A percentile compares a stretch with the other conserved stretches of the same genome.
Conservation (phyloP, 208 protist genomes). For the Angomonas ambiguus region DNA sequence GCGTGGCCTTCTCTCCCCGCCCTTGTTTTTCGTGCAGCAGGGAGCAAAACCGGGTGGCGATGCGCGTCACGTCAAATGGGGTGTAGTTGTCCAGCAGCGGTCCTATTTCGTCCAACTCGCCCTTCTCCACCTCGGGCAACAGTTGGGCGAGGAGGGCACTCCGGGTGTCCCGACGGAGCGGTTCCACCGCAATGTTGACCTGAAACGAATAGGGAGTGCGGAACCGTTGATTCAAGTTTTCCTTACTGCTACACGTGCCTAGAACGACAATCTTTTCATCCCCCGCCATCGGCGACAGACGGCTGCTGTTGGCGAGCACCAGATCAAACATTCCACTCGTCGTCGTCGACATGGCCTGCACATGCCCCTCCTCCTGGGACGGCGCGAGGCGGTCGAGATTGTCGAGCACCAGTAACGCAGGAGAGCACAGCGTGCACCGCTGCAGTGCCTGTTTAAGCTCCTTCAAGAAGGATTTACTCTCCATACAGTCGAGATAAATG, state of each 20-base stretch:
- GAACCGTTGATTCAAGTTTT: conserved; percentile 63
- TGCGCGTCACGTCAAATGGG: conserved; percentile 71
- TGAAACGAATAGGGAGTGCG: conserved; percentile 63
- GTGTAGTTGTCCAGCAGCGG: conserved; percentile 87
- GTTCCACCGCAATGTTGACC: conserved; percentile 49
- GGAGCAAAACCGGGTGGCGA: conserved; percentile 43
- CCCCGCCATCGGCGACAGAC: conserved; percentile 15
- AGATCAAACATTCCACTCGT: conserved; percentile 62
- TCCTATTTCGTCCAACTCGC: conserved; percentile 31
- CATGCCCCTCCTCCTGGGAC: conserved; percentile 66
- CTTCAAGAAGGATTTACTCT: conserved; percentile 27
- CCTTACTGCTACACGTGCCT: conserved; percentile 59
- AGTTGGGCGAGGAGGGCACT: conserved; percentile 47
- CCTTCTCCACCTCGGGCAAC: conserved; percentile 29
- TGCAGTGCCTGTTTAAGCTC: conserved; percentile 42
- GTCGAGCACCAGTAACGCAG: conserved; percentile 82
- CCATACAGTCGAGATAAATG: conserved; percentile 58
- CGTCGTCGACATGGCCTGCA: conserved; percentile 45
- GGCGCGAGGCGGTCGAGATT: conserved; percentile 79
- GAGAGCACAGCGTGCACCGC: conserved; percentile 71
- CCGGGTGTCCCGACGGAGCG: conserved; percentile 49
- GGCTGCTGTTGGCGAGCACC: conserved; percentile 41
- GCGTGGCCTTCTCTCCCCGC: neutral
- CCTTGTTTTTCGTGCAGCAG: conserved; percentile 3
- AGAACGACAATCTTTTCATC: conserved; percentile 53